A percentile compares a stretch with the other conserved stretches of the same genome.
These are phyloP conservation scores for Kodamaea hsintzibuensis DNA, from an alignment of 805 yeast genomes.

Conservation along the genomic window DNA sequence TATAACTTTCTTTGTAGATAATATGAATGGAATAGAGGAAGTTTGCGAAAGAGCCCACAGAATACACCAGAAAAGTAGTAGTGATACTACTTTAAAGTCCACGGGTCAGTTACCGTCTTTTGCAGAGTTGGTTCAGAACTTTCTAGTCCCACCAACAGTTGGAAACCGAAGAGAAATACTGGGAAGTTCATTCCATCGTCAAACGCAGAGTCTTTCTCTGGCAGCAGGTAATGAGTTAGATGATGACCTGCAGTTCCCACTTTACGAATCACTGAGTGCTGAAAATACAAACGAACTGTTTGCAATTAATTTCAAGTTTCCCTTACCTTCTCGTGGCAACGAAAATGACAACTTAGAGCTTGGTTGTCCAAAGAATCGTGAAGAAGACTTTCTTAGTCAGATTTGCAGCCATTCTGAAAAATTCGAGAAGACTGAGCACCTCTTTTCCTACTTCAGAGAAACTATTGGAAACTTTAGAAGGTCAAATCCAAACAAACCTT, in stretches of 20 bases:
- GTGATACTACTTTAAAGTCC: background rate
- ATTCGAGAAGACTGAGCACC: background rate
- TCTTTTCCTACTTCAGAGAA: background rate
- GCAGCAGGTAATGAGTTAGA: background rate
- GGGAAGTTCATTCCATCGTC: background rate
- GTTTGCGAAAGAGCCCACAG: background rate
- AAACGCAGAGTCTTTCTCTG: background rate
- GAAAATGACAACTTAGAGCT: background rate
- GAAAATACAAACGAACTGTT: background rate
- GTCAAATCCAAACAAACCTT: background rate
- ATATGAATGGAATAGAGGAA: background rate
- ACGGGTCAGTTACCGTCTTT: conserved; percentile 4
- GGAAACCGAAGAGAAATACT: background rate
- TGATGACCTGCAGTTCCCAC: background rate
- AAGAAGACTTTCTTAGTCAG: background rate
- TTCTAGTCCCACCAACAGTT: background rate
- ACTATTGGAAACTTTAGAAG: background rate
- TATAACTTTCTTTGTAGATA: background rate
- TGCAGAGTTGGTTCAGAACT: conserved; percentile 4
- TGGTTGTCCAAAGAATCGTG: background rate
- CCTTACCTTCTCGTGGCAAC: background rate
- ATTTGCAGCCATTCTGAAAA: background rate
- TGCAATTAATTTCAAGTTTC: background rate
- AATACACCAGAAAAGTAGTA: background rate
- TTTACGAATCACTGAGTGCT: background rate